A percentile compares a stretch with the other conserved stretches of the same genome.
phyloP scores from a whole-genome alignment of 2,329 filamentous ascomycete genomes.

The Ascochyta pisi region DNA sequence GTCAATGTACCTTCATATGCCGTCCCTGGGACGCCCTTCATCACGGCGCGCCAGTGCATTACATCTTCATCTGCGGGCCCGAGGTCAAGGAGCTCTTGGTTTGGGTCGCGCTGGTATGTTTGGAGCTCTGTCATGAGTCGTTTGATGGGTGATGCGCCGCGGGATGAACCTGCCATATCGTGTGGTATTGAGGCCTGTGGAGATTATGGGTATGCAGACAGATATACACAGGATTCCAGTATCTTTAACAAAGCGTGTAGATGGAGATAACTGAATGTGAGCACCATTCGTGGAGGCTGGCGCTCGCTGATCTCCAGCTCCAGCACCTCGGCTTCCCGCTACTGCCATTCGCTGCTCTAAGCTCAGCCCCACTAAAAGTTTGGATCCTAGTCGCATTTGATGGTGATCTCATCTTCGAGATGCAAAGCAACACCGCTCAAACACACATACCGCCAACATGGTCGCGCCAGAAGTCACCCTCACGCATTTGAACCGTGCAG shows the following conservation, averaged over 20 bases:
- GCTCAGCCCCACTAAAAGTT: slow-evolving; percentile 38
- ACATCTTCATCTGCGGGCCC: slow-evolving; percentile 65
- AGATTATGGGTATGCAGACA: neutral
- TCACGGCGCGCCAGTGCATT: slow-evolving; percentile 65
- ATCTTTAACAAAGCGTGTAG: no score
- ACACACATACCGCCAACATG: slow-evolving; percentile 19
- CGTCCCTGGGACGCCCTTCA: slow-evolving; percentile 65
- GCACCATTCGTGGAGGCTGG: slow-evolving; percentile 7
- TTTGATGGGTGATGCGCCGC: slow-evolving; percentile 56
- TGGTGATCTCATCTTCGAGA: slow-evolving; percentile 19
- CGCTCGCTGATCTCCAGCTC: slow-evolving; percentile 14
- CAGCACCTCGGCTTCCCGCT: slow-evolving; percentile 32
- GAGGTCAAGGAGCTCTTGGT: slow-evolving; percentile 63
- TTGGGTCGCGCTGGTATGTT: slow-evolving; percentile 62
- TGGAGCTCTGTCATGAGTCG: slow-evolving; percentile 68
- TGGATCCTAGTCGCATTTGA: slow-evolving; percentile 17
- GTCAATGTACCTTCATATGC: slow-evolving; percentile 64
- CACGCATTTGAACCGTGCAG: slow-evolving; percentile 68
- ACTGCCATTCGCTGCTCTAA: slow-evolving; percentile 25
- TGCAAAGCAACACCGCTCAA: neutral
- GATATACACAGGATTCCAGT: neutral
- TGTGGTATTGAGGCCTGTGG: neutral
- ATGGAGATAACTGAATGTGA: neutral
- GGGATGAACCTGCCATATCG: slow-evolving; percentile 40
- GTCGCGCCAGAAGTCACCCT: slow-evolving; percentile 42